Conservation (phyloP, 208 protist species). For the Angomonas ambiguus region DNA sequence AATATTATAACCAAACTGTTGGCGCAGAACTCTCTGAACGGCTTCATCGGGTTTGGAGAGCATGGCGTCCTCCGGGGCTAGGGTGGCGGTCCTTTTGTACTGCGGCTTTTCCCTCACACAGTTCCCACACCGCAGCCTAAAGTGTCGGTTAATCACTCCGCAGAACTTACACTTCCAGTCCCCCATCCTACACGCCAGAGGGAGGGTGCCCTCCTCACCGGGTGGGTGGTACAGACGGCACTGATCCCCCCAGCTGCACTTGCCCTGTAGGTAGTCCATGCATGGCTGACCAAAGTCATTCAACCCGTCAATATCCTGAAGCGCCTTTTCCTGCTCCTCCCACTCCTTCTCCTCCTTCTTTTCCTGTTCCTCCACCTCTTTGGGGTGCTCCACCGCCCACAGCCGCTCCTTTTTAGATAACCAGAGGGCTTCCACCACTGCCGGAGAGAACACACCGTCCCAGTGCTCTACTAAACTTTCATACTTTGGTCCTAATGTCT, state of each 20-base stretch:
- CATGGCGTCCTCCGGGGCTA: slow-evolving; percentile 59
- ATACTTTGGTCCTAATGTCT: slow-evolving; percentile 71
- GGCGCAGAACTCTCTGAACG: slow-evolving; percentile 39
- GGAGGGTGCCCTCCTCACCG: slow-evolving; percentile 82
- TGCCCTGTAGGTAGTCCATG: slow-evolving; percentile 89
- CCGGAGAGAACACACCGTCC: slow-evolving; percentile 81
- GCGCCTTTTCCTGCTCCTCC: slow-evolving; percentile 57
- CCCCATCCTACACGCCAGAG: slow-evolving; percentile 79
- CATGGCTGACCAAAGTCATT: slow-evolving; percentile 90
- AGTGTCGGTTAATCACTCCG: slow-evolving; percentile 91
- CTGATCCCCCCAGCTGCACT: slow-evolving; percentile 70
- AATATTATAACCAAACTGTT: slow-evolving; percentile 89
- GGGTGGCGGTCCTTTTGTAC: slow-evolving; percentile 69
- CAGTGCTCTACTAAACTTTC: slow-evolving; percentile 89
- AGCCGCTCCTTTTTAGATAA: slow-evolving; percentile 83
- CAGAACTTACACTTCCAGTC: slow-evolving; percentile 90
- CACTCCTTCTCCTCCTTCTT: slow-evolving; percentile 76
- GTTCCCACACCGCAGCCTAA: slow-evolving; percentile 83
- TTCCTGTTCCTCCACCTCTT: slow-evolving; percentile 58
- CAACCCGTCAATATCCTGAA: slow-evolving; percentile 83
- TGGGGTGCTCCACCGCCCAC: slow-evolving; percentile 72
- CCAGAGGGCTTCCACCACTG: slow-evolving; percentile 87
- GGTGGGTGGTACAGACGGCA: slow-evolving; percentile 84
- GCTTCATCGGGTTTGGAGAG: slow-evolving; percentile 65
- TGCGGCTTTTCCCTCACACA: slow-evolving; percentile 89